These are phyloP conservation scores for Blastobotrys arbuscula DNA, from an alignment of 1,139 yeast genomes.

Conservation along the genomic window DNA sequence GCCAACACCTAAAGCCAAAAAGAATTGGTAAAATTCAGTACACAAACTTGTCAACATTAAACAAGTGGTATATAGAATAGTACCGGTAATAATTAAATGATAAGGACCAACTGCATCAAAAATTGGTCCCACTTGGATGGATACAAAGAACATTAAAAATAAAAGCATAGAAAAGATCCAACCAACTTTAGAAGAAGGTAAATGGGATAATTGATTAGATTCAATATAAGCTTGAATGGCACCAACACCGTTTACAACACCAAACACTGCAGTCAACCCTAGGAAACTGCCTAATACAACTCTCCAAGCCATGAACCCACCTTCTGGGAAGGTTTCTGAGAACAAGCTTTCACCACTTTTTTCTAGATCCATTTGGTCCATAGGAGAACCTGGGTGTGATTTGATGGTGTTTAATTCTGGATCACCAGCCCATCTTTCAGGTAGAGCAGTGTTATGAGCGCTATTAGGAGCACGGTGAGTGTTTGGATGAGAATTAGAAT, in stretches of 20 bases:
- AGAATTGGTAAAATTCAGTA: conserved; percentile 50
- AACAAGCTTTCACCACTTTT: conserved; percentile 2
- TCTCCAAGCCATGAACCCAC: conserved; percentile 50
- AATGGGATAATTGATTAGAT: conserved; percentile 45
- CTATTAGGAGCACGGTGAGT: neutral
- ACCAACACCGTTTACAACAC: conserved; percentile 62
- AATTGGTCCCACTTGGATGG: conserved; percentile 54
- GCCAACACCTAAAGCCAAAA: conserved; percentile 50
- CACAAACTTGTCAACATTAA: conserved; percentile 53
- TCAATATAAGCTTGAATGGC: conserved; percentile 64
- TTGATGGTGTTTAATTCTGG: conserved; percentile 1
- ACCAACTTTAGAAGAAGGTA: conserved; percentile 48
- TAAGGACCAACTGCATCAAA: conserved; percentile 59
- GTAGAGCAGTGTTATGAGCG: neutral
- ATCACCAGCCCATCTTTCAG: neutral
- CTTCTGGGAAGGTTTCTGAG: conserved; percentile 11
- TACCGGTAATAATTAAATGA: conserved; percentile 43
- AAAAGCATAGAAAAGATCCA: conserved; percentile 64
- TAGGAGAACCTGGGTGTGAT: neutral
- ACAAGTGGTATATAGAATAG: conserved; percentile 45
- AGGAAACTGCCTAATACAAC: conserved; percentile 58
- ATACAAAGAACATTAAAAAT: conserved; percentile 51
- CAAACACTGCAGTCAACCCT: conserved; percentile 60
- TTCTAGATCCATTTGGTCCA: conserved; percentile 6
- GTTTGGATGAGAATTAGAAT: neutral